Evolutionary conservation across 352 stramenopile species (phyloP).

Genomic region (Pythium apleroticum): DNA sequence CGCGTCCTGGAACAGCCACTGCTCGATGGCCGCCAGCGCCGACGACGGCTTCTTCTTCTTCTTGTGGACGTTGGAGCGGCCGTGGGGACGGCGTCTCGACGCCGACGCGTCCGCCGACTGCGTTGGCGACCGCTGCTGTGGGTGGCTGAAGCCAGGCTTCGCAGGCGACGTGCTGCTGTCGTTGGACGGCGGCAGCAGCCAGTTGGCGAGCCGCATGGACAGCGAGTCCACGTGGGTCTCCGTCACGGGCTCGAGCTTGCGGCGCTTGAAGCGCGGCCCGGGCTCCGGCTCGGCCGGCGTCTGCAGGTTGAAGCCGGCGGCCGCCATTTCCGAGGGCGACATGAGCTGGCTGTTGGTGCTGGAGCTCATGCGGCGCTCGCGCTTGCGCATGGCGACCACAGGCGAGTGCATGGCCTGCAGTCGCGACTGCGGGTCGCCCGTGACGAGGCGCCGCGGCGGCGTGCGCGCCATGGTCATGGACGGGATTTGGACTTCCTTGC

Average conservation of each 20-base stretch:
- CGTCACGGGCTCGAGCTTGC: constrained; percentile 34
- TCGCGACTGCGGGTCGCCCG: neutral
- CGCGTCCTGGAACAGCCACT: constrained; percentile 51
- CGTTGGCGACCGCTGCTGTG: constrained; percentile 32
- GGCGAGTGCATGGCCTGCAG: constrained; percentile 23
- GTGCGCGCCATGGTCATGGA: neutral
- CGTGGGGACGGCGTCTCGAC: constrained; percentile 20
- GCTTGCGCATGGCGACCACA: constrained; percentile 20
- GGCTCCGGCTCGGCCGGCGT: constrained; percentile 9
- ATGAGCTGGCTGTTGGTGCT: constrained; percentile 21
- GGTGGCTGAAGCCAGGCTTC: constrained; percentile 17
- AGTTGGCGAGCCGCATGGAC: constrained; percentile 53
- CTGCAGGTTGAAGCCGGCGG: constrained; percentile 21
- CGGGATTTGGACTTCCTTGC: constrained; percentile 12
- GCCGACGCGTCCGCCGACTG: constrained; percentile 17
- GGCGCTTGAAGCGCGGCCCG: constrained; percentile 35
- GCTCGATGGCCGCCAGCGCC: constrained; percentile 42
- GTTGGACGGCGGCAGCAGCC: constrained; percentile 36
- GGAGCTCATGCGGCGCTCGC: constrained; percentile 19
- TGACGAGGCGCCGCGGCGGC: constrained; percentile 1
- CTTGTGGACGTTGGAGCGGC: constrained; percentile 20
- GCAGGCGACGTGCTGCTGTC: constrained; percentile 3
- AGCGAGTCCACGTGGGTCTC: constrained; percentile 46
- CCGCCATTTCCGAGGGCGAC: constrained; percentile 25
- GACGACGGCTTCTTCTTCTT: constrained; percentile 36